Percentiles rank a stretch among this genome's conserved stretches.
Evolutionary conservation across 2,329 filamentous ascomycete species (phyloP).

Genomic region (Metarhizium humberi): DNA sequence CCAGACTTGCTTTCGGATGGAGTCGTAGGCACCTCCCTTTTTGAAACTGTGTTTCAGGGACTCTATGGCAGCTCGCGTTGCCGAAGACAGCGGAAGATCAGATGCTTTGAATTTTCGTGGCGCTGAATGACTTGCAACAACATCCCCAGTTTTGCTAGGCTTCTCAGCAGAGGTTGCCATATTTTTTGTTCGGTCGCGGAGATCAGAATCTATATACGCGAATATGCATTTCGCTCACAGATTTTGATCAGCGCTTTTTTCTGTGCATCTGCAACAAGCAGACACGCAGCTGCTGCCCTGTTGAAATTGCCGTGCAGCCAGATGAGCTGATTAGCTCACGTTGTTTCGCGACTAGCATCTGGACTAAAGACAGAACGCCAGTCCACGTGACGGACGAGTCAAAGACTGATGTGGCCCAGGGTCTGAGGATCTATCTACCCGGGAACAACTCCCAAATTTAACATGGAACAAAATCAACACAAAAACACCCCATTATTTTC

Average conservation of each 20-base stretch:
- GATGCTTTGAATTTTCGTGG: constrained; percentile 57
- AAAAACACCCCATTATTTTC: no score
- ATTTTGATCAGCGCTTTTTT: not conserved
- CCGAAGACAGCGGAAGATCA: constrained; percentile 63
- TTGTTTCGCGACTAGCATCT: not conserved
- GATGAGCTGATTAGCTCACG: not conserved
- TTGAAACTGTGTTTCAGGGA: constrained; percentile 72
- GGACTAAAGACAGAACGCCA: not conserved
- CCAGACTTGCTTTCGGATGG: constrained; percentile 67
- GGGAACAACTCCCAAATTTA: no score
- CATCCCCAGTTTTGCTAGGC: constrained; percentile 12
- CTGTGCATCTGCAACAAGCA: not conserved
- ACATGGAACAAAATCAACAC: no score
- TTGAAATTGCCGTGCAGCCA: not conserved
- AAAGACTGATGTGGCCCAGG: no score
- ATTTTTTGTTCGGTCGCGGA: constrained; percentile 3
- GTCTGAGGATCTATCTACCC: no score
- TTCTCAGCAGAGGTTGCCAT: constrained; percentile 19
- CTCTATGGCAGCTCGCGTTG: constrained; percentile 66
- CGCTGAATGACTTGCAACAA: constrained; percentile 6
- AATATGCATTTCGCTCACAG: not conserved
- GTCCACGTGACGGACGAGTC: not conserved
- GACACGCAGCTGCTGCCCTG: not conserved
- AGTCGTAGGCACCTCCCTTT: constrained; percentile 77
- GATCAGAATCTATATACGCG: not conserved